Percentiles rank a stretch among this genome's conserved stretches.
Conservation (phyloP, 352 stramenopile genomes). For the Phytophthora aleatoria region DNA sequence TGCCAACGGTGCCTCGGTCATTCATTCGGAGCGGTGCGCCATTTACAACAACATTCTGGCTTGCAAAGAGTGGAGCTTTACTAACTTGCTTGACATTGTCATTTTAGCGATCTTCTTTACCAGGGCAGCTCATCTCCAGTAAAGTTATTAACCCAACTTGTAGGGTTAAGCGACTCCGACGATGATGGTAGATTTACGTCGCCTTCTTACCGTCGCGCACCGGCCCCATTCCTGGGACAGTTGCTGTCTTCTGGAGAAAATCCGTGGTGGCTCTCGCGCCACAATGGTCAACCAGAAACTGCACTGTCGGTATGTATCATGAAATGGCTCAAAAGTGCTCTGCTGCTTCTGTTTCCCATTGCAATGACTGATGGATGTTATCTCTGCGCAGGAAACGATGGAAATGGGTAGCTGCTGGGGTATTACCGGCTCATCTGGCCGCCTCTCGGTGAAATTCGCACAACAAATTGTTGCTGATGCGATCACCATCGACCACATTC, state of each 20-base stretch:
- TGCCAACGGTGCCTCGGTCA: slow-evolving; percentile 65
- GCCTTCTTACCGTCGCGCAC: slow-evolving; percentile 46
- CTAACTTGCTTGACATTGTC: slow-evolving; percentile 1
- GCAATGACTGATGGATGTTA: slow-evolving; percentile 6
- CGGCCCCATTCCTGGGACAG: slow-evolving; percentile 41
- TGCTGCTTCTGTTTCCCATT: neutral
- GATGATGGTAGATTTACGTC: slow-evolving; percentile 61
- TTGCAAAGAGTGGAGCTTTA: neutral
- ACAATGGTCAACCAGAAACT: slow-evolving; percentile 79
- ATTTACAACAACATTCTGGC: neutral
- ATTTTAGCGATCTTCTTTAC: slow-evolving; percentile 61
- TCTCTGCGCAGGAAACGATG: slow-evolving; percentile 65
- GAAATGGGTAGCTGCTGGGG: slow-evolving; percentile 88
- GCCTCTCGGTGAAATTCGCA: slow-evolving; percentile 77
- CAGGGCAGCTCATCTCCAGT: slow-evolving; percentile 38
- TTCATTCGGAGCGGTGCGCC: slow-evolving; percentile 59
- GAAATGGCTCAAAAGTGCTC: neutral
- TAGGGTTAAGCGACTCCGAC: slow-evolving; percentile 30
- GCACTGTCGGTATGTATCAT: slow-evolving; percentile 63
- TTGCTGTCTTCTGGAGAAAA: slow-evolving; percentile 55
- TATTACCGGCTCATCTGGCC: slow-evolving; percentile 56
- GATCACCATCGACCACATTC: slow-evolving; percentile 85
- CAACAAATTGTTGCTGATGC: slow-evolving; percentile 65
- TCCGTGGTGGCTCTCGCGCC: slow-evolving; percentile 77
- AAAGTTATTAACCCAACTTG: slow-evolving; percentile 32